Base-by-base conservation (phyloP, 2,329 filamentous ascomycete genomes). In the Exophiala sp. region DNA sequence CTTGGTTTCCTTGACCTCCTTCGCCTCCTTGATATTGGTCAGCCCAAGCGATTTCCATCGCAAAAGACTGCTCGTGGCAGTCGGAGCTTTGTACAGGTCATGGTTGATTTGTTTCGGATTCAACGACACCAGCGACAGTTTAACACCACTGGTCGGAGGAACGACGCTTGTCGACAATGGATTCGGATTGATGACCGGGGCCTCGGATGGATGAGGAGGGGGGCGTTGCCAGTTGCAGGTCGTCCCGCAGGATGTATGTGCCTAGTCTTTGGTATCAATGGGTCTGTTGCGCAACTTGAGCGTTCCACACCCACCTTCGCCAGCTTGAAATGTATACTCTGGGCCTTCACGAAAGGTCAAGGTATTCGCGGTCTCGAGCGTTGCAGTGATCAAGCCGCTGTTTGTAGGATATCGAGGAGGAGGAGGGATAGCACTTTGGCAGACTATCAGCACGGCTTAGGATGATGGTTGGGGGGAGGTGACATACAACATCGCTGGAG, bases 161-260 rank as follows among this genome's bases (percentile, higher is more conserved):
- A 85, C 82, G 3, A 89, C 84, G 14, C 79, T 85, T 4, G 91
- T 96, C 32, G 88, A 85, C 35, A 98, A 80, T 21, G 93, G 93
- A 64, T 97, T 98, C 38, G 87, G 85, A 64, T 94, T 96, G 50
- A 86, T 72, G 34, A 90, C 72, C 18, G 89, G 90, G 10, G 88
- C 83, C 73, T 98, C 93, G 54, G 90, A 95, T 18, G 93, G 93
- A 70, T 98, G 93, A 11, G 90, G 90, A 56, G 91, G 91, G n/a
- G 49, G 93, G 93, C 27, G 90, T 96, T 38, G 93, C 91, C 50
- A 98, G 83, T 60, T 89, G 85, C 22, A 98, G 74, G 66, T 95
- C 88, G 70, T 98, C 91, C 66, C 89, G 85, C 37, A 97, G 79
- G 18, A 86, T 78, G 64, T 98, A 98, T 54, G 87, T 91, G 63